Percentiles rank a stretch among this genome's conserved stretches.
These are phyloP conservation scores for Flaveria sonorensis DNA, from an alignment of 129 eudicot species.

Conservation along the genomic window DNA sequence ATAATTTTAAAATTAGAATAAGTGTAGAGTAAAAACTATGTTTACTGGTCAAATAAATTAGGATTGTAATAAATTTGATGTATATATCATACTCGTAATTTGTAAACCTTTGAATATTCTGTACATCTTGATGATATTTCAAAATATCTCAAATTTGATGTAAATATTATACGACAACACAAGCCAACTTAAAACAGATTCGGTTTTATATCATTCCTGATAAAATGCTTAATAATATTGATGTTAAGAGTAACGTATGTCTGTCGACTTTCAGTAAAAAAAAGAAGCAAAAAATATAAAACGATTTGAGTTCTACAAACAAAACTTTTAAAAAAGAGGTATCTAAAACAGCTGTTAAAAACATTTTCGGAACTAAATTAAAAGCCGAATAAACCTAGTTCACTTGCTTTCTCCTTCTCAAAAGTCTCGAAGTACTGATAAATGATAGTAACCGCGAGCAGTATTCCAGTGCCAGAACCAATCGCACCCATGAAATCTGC, in stretches of 20 bases:
- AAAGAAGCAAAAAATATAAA: background rate
- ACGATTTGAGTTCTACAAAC: conserved; percentile 19
- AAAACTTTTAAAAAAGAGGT: conserved; percentile 16
- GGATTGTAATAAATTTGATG: too few relatives aligned
- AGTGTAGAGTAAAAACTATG: too few relatives aligned
- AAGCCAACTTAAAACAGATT: too few relatives aligned
- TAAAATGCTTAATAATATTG: background rate
- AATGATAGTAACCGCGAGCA: conserved; percentile 44
- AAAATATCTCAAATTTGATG: too few relatives aligned
- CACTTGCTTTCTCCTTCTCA: conserved; percentile 48
- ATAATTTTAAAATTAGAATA: too few relatives aligned
- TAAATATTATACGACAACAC: too few relatives aligned
- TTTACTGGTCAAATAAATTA: too few relatives aligned
- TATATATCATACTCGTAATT: too few relatives aligned
- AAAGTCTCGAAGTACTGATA: conserved; percentile 46
- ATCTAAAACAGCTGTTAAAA: background rate
- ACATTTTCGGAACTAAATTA: background rate
- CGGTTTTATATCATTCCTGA: background rate
- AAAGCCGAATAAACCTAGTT: conserved; percentile 41
- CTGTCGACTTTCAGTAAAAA: background rate
- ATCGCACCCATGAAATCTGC: conserved; percentile 50
- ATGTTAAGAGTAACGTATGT: background rate
- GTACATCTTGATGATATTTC: too few relatives aligned
- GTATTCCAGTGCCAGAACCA: conserved; percentile 40
- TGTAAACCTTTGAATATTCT: too few relatives aligned